A percentile compares a stretch with the other conserved stretches of the same genome.
Evolutionary conservation across 2,329 filamentous ascomycete genomes (phyloP).

Genomic region (Rosellinia necatrix): DNA sequence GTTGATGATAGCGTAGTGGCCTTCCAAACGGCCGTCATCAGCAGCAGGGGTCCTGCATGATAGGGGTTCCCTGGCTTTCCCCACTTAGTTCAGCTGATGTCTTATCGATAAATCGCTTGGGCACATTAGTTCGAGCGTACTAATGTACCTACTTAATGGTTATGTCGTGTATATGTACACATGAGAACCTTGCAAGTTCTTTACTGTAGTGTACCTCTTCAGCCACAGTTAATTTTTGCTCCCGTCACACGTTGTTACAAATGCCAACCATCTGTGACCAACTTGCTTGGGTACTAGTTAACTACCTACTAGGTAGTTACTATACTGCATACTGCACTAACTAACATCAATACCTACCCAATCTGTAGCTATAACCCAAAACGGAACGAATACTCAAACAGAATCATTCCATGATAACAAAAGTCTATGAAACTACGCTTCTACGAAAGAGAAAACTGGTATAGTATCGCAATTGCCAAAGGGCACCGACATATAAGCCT

Average conservation of each 20-base stretch:
- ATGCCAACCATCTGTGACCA: background rate
- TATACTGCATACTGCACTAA: too few species aligned
- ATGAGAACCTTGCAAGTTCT: too few species aligned
- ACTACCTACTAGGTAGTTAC: too few species aligned
- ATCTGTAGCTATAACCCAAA: too few species aligned
- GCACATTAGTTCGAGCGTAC: too few species aligned
- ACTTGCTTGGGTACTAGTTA: background rate
- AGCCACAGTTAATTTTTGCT: too few species aligned
- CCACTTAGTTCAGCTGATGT: too few species aligned
- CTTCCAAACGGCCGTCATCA: conserved; percentile 2
- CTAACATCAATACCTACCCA: too few species aligned
- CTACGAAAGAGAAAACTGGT: background rate
- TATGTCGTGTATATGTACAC: too few species aligned
- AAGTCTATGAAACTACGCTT: background rate
- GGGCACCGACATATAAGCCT: background rate
- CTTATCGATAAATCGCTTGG: too few species aligned
- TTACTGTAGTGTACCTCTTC: too few species aligned
- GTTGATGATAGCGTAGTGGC: background rate
- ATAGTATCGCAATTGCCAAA: background rate
- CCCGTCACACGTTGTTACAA: conserved; percentile 6
- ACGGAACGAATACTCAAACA: background rate
- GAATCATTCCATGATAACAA: background rate
- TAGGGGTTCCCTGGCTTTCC: conserved; percentile 1
- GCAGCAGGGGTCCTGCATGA: conserved; percentile 14
- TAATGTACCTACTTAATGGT: background rate